Conservation (phyloP, 768 basidiomycete genomes). For the Dacryopinax primogenitus region DNA sequence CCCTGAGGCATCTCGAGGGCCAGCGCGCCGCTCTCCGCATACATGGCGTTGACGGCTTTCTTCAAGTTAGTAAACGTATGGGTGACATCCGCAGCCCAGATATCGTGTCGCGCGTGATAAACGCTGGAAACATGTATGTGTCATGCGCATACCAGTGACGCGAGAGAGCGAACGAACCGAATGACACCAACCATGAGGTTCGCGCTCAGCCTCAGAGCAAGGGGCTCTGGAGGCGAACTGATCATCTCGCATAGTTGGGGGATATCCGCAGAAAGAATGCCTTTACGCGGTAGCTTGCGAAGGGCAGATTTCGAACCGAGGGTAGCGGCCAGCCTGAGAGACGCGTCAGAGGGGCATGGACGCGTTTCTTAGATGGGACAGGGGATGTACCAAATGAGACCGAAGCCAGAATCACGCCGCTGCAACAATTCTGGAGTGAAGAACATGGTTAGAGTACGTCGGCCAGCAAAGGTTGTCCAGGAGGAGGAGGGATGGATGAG, state of each 20-base stretch:
- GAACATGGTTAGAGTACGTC: constrained; percentile 46
- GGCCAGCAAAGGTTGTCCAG: neutral
- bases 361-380: neutral
- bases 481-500: neutral
- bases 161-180: too few relatives aligned
- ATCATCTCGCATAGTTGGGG: constrained; percentile 68
- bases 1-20: constrained; percentile 57
- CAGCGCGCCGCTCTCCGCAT: constrained; percentile 33
- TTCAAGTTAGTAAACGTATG: constrained; percentile 64
- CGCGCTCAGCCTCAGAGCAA: constrained; percentile 75
- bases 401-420: constrained; percentile 74
- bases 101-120: constrained; percentile 48
- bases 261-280: constrained; percentile 77
- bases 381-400: constrained; percentile 56
- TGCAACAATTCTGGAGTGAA: constrained; percentile 71
- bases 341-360: neutral
- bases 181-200: constrained; percentile 83
- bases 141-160: constrained; percentile 19
- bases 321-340: constrained; percentile 73
- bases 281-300: constrained; percentile 67
- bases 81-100: constrained; percentile 67
- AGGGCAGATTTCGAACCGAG: constrained; percentile 78
- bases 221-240: constrained; percentile 67
- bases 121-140: constrained; percentile 8
- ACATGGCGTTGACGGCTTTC: constrained; percentile 59